Base-by-base conservation (phyloP, 257 asterid species). In the Fraxinus americana region DNA sequence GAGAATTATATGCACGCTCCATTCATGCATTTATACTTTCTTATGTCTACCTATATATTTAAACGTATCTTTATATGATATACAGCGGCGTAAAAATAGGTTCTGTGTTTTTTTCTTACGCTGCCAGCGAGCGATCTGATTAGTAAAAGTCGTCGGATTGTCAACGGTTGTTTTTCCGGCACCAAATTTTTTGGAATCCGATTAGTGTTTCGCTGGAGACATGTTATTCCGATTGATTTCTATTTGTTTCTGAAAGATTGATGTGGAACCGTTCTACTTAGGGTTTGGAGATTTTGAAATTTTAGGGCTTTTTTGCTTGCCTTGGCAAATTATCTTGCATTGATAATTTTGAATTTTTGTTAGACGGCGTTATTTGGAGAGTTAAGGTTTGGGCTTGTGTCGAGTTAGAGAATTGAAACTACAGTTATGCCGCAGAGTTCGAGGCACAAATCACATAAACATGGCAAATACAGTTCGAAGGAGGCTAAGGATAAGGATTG, bases 361-460 rank as follows among this genome's bases (percentile, higher is more conserved):
- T 54, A 25, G 27, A 4, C 11, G 65, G 25, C 9, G 27, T 54
- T 54, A 17, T 78, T 59, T 43, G 72, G 1, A 19, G 30, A 52
- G 48, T 82, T 67, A 59, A 72, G 27, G 34, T 70, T 80, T 30
- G 75, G 77, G 71, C 25, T 48, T 14, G n/a, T 48, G 57, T 13
- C 4, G 14, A 16, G 57, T 48, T 67, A 71, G 59, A 6, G 65
- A 54, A 54, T 70, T 57, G 45, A 41, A 86, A 74, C 81, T 78
- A 72, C 39, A 73, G 87, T 66, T 73, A 96, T 96, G 99, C 96
- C 99, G 59, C 85, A 84, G 84, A 93, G 95, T 88, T 91, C 98
- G 80, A 88, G 96, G 85, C 94, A 94, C 82, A 96, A 92, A 85
- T 93, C 95, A 45, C 97, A 93, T 78, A 96, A 96, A 82, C 97